phyloP scores from a whole-genome alignment of 2,329 filamentous ascomycete species.

The Ceratocystis destructans region DNA sequence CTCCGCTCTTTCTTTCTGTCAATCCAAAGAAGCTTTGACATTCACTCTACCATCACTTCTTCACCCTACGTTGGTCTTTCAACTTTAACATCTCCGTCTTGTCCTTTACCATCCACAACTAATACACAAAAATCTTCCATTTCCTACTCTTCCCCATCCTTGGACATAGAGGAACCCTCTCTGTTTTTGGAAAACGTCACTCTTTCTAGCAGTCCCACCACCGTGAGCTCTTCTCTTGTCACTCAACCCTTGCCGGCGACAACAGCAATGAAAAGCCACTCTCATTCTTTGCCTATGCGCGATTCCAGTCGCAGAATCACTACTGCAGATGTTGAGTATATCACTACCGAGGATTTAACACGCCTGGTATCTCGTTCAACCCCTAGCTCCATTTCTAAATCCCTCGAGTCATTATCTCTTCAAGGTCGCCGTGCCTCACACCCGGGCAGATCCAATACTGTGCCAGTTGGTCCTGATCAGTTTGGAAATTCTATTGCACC shows the following conservation, averaged over 20 bases:
- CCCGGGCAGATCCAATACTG: conserved; percentile 17
- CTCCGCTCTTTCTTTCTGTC: conserved; percentile 14
- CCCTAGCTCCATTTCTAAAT: neutral
- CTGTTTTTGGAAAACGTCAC: neutral
- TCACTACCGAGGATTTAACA: conserved; percentile 13
- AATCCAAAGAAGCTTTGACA: neutral
- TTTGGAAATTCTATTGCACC: conserved; percentile 42
- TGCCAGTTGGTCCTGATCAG: conserved; percentile 41
- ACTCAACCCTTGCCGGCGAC: neutral
- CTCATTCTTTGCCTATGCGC: conserved; percentile 14
- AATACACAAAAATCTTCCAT: conserved; percentile 11
- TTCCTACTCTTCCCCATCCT: conserved; percentile 8
- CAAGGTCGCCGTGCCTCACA: conserved; percentile 12
- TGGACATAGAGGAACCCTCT: neutral
- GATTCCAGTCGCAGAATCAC: conserved; percentile 11
- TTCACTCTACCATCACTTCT: conserved; percentile 2
- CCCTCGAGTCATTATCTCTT: neutral
- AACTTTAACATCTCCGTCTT: neutral
- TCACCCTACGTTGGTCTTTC: neutral
- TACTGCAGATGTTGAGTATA: conserved; percentile 13
- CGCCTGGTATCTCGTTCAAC: neutral
- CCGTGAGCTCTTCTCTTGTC: neutral
- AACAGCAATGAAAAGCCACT: conserved; percentile 8
- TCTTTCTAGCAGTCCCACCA: neutral
- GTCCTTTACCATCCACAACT: conserved; percentile 9